Conservation (phyloP, 106 monocot genomes). For the Dioscorea dumetorum region DNA sequence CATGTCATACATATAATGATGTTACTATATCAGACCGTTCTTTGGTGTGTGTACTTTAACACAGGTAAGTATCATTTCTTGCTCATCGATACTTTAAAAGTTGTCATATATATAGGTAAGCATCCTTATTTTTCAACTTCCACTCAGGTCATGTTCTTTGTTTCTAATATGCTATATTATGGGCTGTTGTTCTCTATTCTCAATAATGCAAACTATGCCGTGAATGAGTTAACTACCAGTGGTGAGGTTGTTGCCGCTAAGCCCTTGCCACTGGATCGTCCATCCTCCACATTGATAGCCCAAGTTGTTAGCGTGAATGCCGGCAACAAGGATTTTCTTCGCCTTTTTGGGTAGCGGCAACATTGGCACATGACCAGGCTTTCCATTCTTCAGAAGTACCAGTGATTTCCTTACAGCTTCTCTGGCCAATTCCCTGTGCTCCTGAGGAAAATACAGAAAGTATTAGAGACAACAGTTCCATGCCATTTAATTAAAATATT, state of each 20-base stretch:
- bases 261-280: constrained; percentile 50
- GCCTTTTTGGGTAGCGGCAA: constrained; percentile 41
- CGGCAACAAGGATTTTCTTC: constrained; percentile 39
- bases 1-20: no score
- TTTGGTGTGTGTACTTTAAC: no score
- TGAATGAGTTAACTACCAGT: constrained; percentile 8
- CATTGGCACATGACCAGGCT: constrained; percentile 15
- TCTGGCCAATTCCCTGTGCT: constrained; percentile 43
- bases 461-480: no score
- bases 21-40: no score
- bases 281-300: constrained; percentile 57
- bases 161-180: no score
- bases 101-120: no score
- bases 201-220: neutral
- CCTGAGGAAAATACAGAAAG: constrained; percentile 13
- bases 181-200: no score
- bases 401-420: constrained; percentile 61
- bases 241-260: constrained; percentile 33
- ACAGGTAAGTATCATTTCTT: no score
- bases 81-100: no score
- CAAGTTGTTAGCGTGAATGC: constrained; percentile 50
- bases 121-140: no score
- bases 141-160: no score
- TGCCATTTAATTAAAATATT: no score
- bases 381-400: constrained; percentile 54